Evolutionary conservation across 2,329 filamentous ascomycete species (phyloP).

Genomic region (Epichloe brachyelytri): DNA sequence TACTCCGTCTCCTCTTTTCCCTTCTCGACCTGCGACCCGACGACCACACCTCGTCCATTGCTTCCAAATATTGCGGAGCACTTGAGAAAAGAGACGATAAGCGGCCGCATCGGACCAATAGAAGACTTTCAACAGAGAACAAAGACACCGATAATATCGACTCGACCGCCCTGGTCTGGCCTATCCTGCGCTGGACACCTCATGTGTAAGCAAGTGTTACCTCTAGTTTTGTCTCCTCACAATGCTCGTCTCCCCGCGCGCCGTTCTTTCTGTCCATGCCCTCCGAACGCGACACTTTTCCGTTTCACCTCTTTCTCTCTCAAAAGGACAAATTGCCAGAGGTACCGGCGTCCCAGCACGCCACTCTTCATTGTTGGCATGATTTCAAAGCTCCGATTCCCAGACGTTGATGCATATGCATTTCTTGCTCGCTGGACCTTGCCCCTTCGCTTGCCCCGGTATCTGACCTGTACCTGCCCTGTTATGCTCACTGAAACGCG

Average conservation of each 20-base stretch:
- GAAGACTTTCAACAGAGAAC: not conserved
- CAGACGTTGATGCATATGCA: no score
- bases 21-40: no score
- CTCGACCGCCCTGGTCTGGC: not conserved
- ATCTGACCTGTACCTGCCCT: not conserved
- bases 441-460: not conserved
- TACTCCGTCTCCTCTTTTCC: not conserved
- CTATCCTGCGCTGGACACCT: not conserved
- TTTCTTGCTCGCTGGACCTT: no score
- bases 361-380: no score
- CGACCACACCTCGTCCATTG: not conserved
- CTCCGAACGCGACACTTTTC: no score
- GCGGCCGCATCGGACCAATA: not conserved
- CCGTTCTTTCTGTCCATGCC: no score
- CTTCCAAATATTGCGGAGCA: not conserved
- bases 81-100: not conserved
- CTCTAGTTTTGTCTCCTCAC: no score
- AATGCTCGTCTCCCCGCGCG: no score
- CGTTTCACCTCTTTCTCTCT: no score
- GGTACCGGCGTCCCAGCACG: no score
- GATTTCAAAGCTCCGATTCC: no score
- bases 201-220: not conserved
- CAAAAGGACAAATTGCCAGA: no score
- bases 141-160: not conserved
- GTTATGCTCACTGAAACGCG: not conserved